Conservation (phyloP, 441 rosid species). For the Brassica balearica region DNA sequence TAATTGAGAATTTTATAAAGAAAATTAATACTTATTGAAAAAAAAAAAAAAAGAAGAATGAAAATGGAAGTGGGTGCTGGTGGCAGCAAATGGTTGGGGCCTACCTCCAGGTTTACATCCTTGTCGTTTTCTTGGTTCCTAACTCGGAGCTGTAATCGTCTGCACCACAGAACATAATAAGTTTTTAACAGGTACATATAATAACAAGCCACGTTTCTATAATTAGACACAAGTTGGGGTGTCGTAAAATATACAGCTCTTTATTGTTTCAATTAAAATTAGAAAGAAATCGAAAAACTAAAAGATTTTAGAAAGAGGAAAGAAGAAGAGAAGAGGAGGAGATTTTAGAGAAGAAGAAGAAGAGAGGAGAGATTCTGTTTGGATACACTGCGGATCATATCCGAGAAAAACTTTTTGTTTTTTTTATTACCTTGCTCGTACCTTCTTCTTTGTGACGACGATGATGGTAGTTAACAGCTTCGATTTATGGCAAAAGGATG, state of each 20-base stretch:
- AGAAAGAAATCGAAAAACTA: background rate
- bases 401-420: background rate
- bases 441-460: constrained; percentile 36
- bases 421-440: background rate
- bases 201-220: constrained; percentile 15
- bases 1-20: background rate
- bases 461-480: constrained; percentile 82
- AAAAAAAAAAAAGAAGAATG: background rate
- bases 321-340: background rate
- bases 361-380: constrained; percentile 2
- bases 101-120: constrained; percentile 27
- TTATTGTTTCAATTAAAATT: constrained; percentile 15
- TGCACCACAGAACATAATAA: constrained; percentile 10
- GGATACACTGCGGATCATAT: constrained; percentile 4
- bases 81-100: constrained; percentile 35
- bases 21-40: background rate
- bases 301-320: background rate
- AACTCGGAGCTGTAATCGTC: constrained; percentile 17
- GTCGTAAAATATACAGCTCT: constrained; percentile 11
- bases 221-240: constrained; percentile 32
- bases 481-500: constrained; percentile 83
- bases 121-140: constrained; percentile 37
- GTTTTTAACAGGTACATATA: background rate
- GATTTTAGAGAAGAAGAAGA: background rate
- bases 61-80: constrained; percentile 36